phyloP scores from a whole-genome alignment of 2,329 filamentous ascomycete genomes.

The Pyrenophora teres region DNA sequence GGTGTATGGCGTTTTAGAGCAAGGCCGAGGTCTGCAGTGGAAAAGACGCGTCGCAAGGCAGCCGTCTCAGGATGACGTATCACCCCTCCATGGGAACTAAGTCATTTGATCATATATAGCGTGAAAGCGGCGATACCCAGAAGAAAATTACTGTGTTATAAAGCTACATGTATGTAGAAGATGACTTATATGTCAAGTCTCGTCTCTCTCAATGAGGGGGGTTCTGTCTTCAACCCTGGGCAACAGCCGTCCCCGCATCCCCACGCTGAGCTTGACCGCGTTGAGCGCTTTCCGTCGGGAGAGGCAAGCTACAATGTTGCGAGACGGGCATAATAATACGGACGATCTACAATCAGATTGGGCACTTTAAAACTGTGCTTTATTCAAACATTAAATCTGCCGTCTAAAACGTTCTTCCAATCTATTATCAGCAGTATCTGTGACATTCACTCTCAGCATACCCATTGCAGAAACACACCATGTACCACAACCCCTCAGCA shows the following conservation, averaged over 20 bases:
- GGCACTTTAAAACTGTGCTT: too few species aligned
- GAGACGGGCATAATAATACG: too few species aligned
- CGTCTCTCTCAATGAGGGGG: too few species aligned
- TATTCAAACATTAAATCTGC: too few species aligned
- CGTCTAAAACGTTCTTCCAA: too few species aligned
- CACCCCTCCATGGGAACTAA: too few species aligned
- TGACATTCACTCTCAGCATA: neutral
- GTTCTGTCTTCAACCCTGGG: neutral
- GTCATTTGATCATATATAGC: neutral
- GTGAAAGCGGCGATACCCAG: too few species aligned
- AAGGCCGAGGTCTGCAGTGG: neutral
- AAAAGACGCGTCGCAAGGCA: slow-evolving; percentile 5
- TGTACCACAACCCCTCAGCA: slow-evolving; percentile 39
- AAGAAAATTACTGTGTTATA: too few species aligned
- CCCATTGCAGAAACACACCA: slow-evolving; percentile 3
- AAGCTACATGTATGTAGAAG: too few species aligned
- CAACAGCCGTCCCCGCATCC: neutral
- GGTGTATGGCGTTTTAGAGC: slow-evolving; percentile 20
- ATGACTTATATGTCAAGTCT: too few species aligned
- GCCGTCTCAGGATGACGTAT: slow-evolving; percentile 17
- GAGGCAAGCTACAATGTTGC: neutral
- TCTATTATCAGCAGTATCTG: too few species aligned
- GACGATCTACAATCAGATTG: too few species aligned
- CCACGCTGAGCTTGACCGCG: slow-evolving; percentile 1
- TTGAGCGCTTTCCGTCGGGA: slow-evolving; percentile 10